These are phyloP conservation scores for Phalaenopsis aphrodite DNA, from an alignment of 106 monocot species.

Conservation along the genomic window DNA sequence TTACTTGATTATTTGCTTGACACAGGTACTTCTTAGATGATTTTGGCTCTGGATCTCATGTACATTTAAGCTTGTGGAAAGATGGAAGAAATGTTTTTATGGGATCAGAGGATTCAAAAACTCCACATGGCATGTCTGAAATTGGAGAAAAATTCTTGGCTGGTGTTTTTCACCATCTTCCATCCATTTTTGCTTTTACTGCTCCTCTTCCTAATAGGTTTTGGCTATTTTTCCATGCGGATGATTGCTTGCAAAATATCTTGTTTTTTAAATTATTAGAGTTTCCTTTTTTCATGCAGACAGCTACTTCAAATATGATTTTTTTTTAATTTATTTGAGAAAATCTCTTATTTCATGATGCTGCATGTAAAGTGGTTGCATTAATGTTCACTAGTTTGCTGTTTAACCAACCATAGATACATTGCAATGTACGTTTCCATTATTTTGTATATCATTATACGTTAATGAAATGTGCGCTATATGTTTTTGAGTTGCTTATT, in stretches of 20 bases:
- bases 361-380: neutral
- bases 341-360: neutral
- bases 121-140: slow-evolving; percentile 78
- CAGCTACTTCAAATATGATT: neutral
- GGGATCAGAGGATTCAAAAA: slow-evolving; percentile 53
- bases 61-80: slow-evolving; percentile 89
- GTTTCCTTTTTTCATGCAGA: neutral
- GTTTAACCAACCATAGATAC: neutral
- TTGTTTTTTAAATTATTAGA: neutral
- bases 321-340: neutral
- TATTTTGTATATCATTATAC: neutral
- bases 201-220: slow-evolving; percentile 96
- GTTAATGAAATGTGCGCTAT: neutral
- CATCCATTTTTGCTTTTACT: slow-evolving; percentile 81
- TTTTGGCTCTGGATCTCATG: slow-evolving; percentile 89
- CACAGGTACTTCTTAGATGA: slow-evolving; percentile 56
- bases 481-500: neutral
- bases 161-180: slow-evolving; percentile 89
- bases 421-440: neutral
- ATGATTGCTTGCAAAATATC: neutral
- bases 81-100: slow-evolving; percentile 77
- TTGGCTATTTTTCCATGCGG: neutral
- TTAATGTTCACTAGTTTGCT: neutral
- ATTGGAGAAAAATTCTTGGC: slow-evolving; percentile 90
- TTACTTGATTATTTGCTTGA: neutral